phyloP scores from a whole-genome alignment of 208 protist genomes.

The Wallacemonas collosoma region DNA sequence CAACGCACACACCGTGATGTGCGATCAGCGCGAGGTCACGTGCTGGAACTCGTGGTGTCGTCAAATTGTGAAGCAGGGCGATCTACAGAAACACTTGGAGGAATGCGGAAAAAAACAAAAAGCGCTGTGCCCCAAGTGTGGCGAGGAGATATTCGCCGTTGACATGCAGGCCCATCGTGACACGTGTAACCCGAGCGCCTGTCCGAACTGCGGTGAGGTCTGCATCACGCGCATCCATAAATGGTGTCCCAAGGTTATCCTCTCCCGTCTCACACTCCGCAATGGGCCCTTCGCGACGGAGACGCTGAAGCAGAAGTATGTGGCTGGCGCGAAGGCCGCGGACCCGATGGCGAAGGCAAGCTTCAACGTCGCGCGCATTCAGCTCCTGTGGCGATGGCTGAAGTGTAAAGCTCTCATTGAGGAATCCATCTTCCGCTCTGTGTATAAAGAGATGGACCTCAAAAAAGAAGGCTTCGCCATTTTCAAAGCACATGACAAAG shows the following conservation, averaged over 20 bases:
- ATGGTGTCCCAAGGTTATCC: slow-evolving; percentile 67
- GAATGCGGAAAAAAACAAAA: slow-evolving; percentile 75
- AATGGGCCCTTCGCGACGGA: slow-evolving; percentile 75
- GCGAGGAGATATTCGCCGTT: slow-evolving; percentile 56
- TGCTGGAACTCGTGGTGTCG: slow-evolving; percentile 90
- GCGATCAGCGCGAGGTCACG: slow-evolving; percentile 86
- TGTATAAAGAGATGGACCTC: slow-evolving; percentile 88
- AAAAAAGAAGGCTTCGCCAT: slow-evolving; percentile 89
- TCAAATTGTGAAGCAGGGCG: slow-evolving; percentile 75
- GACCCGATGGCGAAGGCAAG: slow-evolving; percentile 28
- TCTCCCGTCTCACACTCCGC: slow-evolving; percentile 30
- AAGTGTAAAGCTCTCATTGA: slow-evolving; percentile 80
- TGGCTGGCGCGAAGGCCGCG: slow-evolving; percentile 23
- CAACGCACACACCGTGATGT: slow-evolving; percentile 88
- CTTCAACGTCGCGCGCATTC: slow-evolving; percentile 77
- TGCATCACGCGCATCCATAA: slow-evolving; percentile 87
- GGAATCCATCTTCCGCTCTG: slow-evolving; percentile 77
- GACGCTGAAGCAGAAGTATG: slow-evolving; percentile 44
- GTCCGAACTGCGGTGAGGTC: slow-evolving; percentile 70
- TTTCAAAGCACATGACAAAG: slow-evolving; percentile 84
- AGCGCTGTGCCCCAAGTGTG: slow-evolving; percentile 80
- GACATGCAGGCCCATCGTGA: slow-evolving; percentile 79
- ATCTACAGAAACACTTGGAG: slow-evolving; percentile 76
- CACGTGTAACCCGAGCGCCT: slow-evolving; percentile 68
- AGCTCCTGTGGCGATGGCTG: slow-evolving; percentile 85